Percentiles rank a stretch among this genome's conserved stretches.
phyloP scores from a whole-genome alignment of 1,139 yeast species.

The Chernovozyma sophiae-reginae region DNA sequence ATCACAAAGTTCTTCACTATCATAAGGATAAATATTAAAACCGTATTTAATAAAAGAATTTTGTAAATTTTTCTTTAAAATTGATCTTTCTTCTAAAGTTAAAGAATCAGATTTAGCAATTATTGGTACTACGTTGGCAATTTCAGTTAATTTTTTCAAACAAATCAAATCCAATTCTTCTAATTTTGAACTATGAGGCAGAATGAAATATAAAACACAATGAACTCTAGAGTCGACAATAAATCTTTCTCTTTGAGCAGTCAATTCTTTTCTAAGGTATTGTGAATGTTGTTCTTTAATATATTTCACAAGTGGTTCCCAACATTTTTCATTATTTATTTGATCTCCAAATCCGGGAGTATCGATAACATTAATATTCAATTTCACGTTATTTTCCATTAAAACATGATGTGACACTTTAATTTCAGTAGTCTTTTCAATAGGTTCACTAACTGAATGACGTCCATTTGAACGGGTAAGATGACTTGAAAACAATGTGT shows the following conservation, averaged over 20 bases:
- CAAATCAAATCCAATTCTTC: constrained; percentile 80
- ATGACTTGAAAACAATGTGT: constrained; percentile 84
- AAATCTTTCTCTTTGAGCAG: constrained; percentile 86
- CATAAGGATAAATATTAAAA: constrained; percentile 84
- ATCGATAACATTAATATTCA: constrained; percentile 84
- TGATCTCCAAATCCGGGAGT: constrained; percentile 99
- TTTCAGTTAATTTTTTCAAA: constrained; percentile 79
- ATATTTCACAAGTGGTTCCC: constrained; percentile 96
- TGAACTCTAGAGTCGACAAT: constrained; percentile 93
- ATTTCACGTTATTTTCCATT: constrained; percentile 80
- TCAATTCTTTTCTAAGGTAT: constrained; percentile 89
- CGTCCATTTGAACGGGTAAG: constrained; percentile 75
- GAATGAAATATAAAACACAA: constrained; percentile 85
- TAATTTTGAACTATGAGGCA: constrained; percentile 81
- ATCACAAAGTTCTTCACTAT: constrained; percentile 65
- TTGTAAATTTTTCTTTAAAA: constrained; percentile 72
- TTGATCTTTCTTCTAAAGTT: constrained; percentile 78
- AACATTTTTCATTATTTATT: constrained; percentile 89
- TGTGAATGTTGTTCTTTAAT: constrained; percentile 95
- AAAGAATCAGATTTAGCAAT: constrained; percentile 91
- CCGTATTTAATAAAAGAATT: constrained; percentile 71
- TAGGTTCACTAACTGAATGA: constrained; percentile 59
- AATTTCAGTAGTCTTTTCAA: constrained; percentile 86
- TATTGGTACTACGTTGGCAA: constrained; percentile 91
- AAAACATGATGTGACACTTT: constrained; percentile 65